A percentile compares a stretch with the other conserved stretches of the same genome.
These are phyloP conservation scores for Alternaria triticimaculans DNA, from an alignment of 2,329 filamentous ascomycete genomes.

Conservation along the genomic window DNA sequence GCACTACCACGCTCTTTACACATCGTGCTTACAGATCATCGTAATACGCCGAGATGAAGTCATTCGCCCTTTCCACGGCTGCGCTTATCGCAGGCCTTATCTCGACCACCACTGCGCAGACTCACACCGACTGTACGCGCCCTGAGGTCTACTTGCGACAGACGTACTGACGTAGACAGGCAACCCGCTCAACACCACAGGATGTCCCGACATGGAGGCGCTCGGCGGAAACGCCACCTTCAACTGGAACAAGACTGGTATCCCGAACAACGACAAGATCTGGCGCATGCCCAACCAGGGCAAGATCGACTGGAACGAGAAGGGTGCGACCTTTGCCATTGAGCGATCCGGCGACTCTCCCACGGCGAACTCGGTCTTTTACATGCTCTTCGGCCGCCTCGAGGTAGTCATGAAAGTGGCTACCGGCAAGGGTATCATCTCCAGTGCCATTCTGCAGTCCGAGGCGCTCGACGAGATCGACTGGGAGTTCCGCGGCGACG, in stretches of 20 bases:
- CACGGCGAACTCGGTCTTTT: constrained; percentile 70
- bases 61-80: constrained; percentile 44
- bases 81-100: constrained; percentile 46
- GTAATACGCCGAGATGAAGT: constrained; percentile 34
- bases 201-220: constrained; percentile 74
- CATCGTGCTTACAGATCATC: constrained; percentile 9
- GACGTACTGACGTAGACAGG: constrained; percentile 44
- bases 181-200: constrained; percentile 72
- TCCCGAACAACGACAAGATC: constrained; percentile 45
- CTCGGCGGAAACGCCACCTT: constrained; percentile 65
- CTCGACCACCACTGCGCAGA: constrained; percentile 70
- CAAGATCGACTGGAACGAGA: constrained; percentile 64
- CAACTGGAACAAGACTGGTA: constrained; percentile 61
- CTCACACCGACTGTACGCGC: constrained; percentile 65
- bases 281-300: constrained; percentile 74
- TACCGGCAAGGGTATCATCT: constrained; percentile 58
- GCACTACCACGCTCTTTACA: constrained; percentile 40
- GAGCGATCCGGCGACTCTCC: constrained; percentile 74
- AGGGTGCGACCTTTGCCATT: constrained; percentile 77
- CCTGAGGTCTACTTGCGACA: not conserved
- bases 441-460: constrained; percentile 58
- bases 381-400: constrained; percentile 62
- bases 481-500: constrained; percentile 55
- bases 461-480: constrained; percentile 63
- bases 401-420: constrained; percentile 57